Evolutionary conservation across 257 asterid genomes (phyloP), one percentile per base, ranked within the genome.

Genomic region (Forsythia viridissima): DNA sequence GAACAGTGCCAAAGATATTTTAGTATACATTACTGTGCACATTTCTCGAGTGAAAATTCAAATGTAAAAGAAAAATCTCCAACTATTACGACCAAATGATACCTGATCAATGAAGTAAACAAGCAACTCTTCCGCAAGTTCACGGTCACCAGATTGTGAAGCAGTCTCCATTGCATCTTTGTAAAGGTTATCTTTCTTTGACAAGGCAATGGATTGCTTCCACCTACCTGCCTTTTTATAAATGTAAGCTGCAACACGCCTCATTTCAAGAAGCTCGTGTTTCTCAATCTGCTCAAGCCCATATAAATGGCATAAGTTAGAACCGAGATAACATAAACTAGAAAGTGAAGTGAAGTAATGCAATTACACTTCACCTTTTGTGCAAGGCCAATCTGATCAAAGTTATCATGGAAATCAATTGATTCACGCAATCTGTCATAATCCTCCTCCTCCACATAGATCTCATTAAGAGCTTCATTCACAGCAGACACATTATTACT

Each of bases 141-240:
- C 98, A 57, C 97, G 94, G 74, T 94, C 97, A 7, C 98, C 97
- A 76, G 98, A 94, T 77, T 94, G 98, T 76, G 97, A 94, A 61
- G 97, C 98, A 12, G 97, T 94, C 87, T 94, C 98, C 98, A 94
- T 94, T 74, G 98, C 97, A 88, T 94, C 98, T 89, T 89, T 92
- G 88, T 92, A 94, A 70, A 90, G 90, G 52, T 88, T 92, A 79
- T 94, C 97, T 85, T 94, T 94, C 96, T 92, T 94, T n/a, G 97
- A 94, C 87, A 94, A 77, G 0, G 97, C 97, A 84, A 94, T 94
- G 41, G 97, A 94, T 75, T 89, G 94, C 97, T 90, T 92, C 97
- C 98, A 94, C 80, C 98, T 87, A 66, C 98, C 97, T 42, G 97
- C 97, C 89, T 92, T 94, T 87, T 94, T 94, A 89, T 94, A 92